These are phyloP conservation scores for Daldinia eschscholtzii DNA, from an alignment of 2,329 filamentous ascomycete genomes.

Conservation along the genomic window DNA sequence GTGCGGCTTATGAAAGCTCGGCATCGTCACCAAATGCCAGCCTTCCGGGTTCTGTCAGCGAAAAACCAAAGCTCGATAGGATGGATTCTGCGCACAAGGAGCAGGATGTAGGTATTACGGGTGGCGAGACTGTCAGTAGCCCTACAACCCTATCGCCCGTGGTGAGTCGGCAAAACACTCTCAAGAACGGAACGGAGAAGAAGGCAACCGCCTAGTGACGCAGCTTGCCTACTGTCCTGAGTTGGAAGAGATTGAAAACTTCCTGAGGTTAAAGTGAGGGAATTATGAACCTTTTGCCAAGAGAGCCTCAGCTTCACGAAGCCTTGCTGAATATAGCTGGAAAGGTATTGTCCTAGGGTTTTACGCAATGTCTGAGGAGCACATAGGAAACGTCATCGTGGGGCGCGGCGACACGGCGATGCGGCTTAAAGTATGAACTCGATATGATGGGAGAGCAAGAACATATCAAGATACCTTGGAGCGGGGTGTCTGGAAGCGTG, in stretches of 20 bases:
- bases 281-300: neutral
- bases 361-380: neutral
- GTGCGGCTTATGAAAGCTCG: slow-evolving; percentile 53
- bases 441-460: slow-evolving; percentile 12
- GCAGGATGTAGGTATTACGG: slow-evolving; percentile 63
- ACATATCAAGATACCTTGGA: slow-evolving; percentile 15
- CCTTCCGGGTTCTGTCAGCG: slow-evolving; percentile 33
- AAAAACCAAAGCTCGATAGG: slow-evolving; percentile 49
- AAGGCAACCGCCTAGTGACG: slow-evolving; percentile 40
- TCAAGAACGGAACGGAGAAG: slow-evolving; percentile 44
- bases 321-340: slow-evolving; percentile 6
- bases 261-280: slow-evolving; percentile 6
- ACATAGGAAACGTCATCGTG: slow-evolving; percentile 6
- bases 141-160: slow-evolving; percentile 51
- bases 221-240: slow-evolving; percentile 8
- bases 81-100: slow-evolving; percentile 53
- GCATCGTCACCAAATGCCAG: slow-evolving; percentile 53
- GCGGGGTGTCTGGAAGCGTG: slow-evolving; percentile 25
- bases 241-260: slow-evolving; percentile 19
- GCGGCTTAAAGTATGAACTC: slow-evolving; percentile 16
- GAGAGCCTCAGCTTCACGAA: slow-evolving; percentile 7
- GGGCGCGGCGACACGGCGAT: slow-evolving; percentile 20
- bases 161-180: slow-evolving; percentile 39
- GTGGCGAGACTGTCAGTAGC: slow-evolving; percentile 51
- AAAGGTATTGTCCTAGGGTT: slow-evolving; percentile 2